Base-by-base conservation (phyloP, 768 basidiomycete species). In the Austroboletus eburneus region DNA sequence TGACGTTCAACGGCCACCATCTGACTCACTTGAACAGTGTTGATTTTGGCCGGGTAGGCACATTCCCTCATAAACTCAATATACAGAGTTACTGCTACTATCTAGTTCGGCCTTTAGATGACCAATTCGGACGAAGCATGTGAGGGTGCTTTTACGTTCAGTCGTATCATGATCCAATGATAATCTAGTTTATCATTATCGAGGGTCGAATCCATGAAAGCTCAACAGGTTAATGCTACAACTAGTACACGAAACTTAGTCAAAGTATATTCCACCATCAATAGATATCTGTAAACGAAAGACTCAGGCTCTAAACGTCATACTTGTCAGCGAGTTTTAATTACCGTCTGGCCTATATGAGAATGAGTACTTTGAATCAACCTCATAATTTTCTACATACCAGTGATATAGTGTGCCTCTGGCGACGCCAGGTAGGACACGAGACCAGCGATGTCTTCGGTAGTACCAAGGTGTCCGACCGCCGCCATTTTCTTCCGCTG, bases 341-440 rank as follows among this genome's bases (percentile, higher is more conserved):
- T 54, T 58, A 63, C 64, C 49, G 61, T 58, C 42, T 64, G 62
- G 36, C 62, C 61, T 64, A 36, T 13, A 37, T 4, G 10, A 12
- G 33, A 35, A 13, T 32, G 30, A 48, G 36, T 13, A 5, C 16
- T 0, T 9, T 25, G 37, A 44, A 12, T 9, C 9, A 4, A 20
- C 5, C 17, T 29, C 9, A 35, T 4, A 13, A 16, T 4, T 7
- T 21, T 5, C 16, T 17, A 42, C 49, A 13, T 49, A 64, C 70
- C 70, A 38, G 69, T 71, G 46, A 73, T 36, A 21, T 58, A 65
- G 48, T 55, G 55, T 12, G 71, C 62, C 17, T 67, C 64, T 4
- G 63, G 58, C 2, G 65, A 67, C 2, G 48, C 66, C 17, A 73
- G 52, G 48, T 64, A 73, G 6, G 66, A 59, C 4, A 73, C 72